phyloP scores from a whole-genome alignment of 1,284 basidiomycete genomes.

The Rhodotorula sp. region DNA sequence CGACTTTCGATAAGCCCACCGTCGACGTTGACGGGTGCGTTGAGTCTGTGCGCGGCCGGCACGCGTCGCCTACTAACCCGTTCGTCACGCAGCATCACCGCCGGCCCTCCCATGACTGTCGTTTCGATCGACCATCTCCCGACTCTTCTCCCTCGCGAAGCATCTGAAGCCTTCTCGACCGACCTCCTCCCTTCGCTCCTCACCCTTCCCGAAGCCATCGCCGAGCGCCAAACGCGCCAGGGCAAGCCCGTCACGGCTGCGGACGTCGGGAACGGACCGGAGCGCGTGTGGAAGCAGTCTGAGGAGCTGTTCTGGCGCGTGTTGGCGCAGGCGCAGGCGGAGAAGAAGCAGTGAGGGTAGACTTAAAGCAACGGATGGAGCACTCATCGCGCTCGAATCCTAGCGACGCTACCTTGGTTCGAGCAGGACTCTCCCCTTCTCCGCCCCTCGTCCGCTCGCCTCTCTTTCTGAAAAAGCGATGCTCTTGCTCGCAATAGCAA shows the following conservation, averaged over 20 bases:
- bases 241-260: conserved; percentile 23
- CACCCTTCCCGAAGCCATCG: conserved; percentile 57
- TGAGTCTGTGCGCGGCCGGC: neutral
- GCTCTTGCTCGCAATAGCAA: too few species aligned
- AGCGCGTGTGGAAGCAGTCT: conserved; percentile 85
- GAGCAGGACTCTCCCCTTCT: too few species aligned
- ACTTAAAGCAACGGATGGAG: too few species aligned
- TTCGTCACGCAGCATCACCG: conserved; percentile 55
- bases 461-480: too few species aligned
- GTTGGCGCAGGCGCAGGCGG: conserved; percentile 51
- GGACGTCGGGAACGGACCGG: conserved; percentile 49
- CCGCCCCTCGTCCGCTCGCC: too few species aligned
- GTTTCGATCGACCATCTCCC: conserved; percentile 98
- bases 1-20: conserved; percentile 90
- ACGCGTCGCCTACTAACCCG: neutral
- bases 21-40: conserved; percentile 64
- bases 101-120: conserved; percentile 67
- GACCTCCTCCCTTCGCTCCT: conserved; percentile 86
- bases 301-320: conserved; percentile 82
- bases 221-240: conserved; percentile 23
- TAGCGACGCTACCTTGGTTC: too few species aligned
- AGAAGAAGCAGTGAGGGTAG: neutral
- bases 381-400: too few species aligned
- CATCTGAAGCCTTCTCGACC: conserved; percentile 90
- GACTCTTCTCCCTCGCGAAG: conserved; percentile 90